Conservation (phyloP, 164 flowering plant genomes). For the Kingdonia uniflora region DNA sequence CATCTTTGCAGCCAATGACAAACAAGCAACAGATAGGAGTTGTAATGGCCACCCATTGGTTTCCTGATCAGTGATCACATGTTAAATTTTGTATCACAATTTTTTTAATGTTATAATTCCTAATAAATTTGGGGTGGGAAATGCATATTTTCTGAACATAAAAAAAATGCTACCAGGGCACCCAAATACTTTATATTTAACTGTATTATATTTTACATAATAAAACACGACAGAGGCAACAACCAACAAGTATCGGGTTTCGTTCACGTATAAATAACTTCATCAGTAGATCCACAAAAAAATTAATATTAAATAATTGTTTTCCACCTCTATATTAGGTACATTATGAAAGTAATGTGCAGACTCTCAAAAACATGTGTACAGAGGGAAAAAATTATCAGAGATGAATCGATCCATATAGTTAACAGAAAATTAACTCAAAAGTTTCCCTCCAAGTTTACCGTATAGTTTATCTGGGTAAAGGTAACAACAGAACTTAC, state of each 20-base stretch:
- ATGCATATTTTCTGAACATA: not conserved
- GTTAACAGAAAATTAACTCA: not conserved
- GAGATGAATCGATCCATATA: not conserved
- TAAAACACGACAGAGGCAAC: no score
- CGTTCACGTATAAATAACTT: no score
- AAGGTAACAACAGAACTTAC: constrained; percentile 22
- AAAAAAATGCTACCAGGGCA: not conserved
- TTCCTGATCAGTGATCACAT: constrained; percentile 15
- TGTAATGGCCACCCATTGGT: constrained; percentile 52
- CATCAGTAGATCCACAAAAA: no score
- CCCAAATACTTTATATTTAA: no score
- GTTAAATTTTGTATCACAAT: not conserved
- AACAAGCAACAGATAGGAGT: constrained; percentile 59
- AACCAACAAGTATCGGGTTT: no score
- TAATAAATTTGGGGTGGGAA: not conserved
- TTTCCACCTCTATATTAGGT: not conserved
- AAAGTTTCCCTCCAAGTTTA: no score
- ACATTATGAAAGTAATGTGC: not conserved
- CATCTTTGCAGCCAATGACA: constrained; percentile 76
- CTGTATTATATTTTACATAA: no score
- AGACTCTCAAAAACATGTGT: not conserved
- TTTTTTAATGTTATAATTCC: not conserved
- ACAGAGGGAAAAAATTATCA: not conserved
- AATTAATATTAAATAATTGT: not conserved
- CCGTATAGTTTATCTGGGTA: no score